Evolutionary conservation across 1,284 basidiomycete genomes (phyloP), one percentile per base, ranked within the genome.

Genomic region (Ceratobasidium sp.): DNA sequence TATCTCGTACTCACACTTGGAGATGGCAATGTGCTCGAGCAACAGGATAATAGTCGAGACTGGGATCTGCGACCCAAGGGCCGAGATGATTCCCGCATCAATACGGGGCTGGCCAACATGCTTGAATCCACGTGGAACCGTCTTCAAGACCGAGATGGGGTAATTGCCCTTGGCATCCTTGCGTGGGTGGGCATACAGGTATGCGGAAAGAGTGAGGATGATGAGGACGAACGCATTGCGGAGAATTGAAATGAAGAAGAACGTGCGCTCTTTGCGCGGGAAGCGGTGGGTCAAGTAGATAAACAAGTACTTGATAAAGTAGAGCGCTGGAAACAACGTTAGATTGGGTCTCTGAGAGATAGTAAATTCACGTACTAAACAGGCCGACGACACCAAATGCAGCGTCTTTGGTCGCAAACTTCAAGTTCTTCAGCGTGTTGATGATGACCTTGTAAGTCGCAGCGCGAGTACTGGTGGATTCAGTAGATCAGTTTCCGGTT

Each of bases 11-110:
- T 72, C 77, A 91, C 90, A 93, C 79, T 94, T 95, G 31, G 92
- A 88, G 74, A 98, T 99, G 54, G 96, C 91, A 73, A 99, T 98
- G 81, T 99, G 97, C 79, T 99, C 96, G 58, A 99, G 85, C 15
- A 99, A 83, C 49, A 99, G 84, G 74, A 99, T 92, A 77, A 99
- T 96, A 5, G 94, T 96, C 45, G 96, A 92, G 13, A 97, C 91
- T 1, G 96, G 96, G 3, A 99, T 80, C 73, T 97, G 83, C 12
- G 87, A 80, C 3, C 85, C 92, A 69, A 98, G 82, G 1, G 90
- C 90, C 0, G 77, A 75, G 43, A 98, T 78, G 31, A 98, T 82
- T 5, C 82, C 74, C 1, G 74, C 73, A 74, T 90, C 85, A 70
- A 98, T 86, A n/a, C 76, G 74, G 0, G 94, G 93, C 57, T 80